phyloP scores from a whole-genome alignment of 1,284 basidiomycete genomes.

The Gomphus sp. region DNA sequence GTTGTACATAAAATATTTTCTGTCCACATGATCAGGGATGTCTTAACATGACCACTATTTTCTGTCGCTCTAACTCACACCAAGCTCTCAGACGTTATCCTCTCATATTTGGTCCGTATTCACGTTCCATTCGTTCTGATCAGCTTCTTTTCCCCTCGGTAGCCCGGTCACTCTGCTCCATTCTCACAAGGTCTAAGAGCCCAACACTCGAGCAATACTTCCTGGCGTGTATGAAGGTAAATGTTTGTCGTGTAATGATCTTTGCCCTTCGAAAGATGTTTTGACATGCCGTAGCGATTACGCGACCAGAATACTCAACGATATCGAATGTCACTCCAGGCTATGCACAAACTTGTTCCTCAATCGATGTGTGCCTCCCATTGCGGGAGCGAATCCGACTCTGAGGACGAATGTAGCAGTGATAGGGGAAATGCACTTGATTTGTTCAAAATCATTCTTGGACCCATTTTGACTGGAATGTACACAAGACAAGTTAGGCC shows the following conservation, averaged over 20 bases:
- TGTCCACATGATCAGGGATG: slow-evolving; percentile 51
- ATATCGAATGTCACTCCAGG: not conserved
- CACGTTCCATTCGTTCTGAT: slow-evolving; percentile 1
- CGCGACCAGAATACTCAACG: not conserved
- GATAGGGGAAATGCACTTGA: not conserved
- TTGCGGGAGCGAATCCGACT: slow-evolving; percentile 1
- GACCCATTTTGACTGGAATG: not conserved
- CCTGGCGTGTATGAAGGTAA: slow-evolving; percentile 40
- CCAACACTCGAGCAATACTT: slow-evolving; percentile 34
- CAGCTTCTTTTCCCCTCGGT: slow-evolving; percentile 37
- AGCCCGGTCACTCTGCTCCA: slow-evolving; percentile 38
- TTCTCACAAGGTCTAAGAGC: slow-evolving; percentile 44
- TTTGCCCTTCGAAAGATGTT: not conserved
- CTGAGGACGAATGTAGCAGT: not conserved
- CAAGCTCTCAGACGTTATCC: slow-evolving; percentile 50
- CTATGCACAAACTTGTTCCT: slow-evolving; percentile 4
- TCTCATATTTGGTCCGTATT: slow-evolving; percentile 54
- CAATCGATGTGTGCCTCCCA: not conserved
- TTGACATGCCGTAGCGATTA: not conserved
- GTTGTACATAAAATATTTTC: slow-evolving; percentile 44
- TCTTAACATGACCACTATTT: slow-evolving; percentile 3
- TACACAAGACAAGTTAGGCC: slow-evolving; percentile 1
- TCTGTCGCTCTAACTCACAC: not conserved
- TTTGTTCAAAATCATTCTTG: not conserved
- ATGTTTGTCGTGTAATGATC: not conserved